Base-by-base conservation (phyloP, 2,329 filamentous ascomycete species). In the Cladobotryum protrusum region DNA sequence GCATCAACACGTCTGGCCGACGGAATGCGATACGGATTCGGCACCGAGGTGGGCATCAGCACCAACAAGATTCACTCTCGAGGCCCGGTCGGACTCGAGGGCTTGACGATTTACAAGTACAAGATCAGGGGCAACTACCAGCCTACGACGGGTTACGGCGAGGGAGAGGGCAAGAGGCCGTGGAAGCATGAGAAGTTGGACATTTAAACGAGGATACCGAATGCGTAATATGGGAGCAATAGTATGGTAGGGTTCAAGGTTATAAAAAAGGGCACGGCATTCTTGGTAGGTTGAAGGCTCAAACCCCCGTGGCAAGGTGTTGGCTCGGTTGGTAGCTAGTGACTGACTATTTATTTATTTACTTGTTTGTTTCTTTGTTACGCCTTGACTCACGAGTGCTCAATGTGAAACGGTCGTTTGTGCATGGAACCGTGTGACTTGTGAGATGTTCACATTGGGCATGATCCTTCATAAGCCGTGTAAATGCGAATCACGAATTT, bases 1-100 rank as follows among this genome's bases (percentile, higher is more conserved):
- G 88, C 90, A 7, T 95, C 89, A 19, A 96, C 89, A 8, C 82
- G 93, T 45, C 92, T 99, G 72, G 90, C 91, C 5, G 93, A 99
- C 67, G 93, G 93, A 7, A 96, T 95, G 87, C 80, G 93, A 39
- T 97, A 95, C 66, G 93, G 93, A 7, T 99, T 99, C 69, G 93
- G 93, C 43, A 97, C 93, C 0, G 93, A 99, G 71, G 93, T 99
- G 19, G 93, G 93, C 48, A 97, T 99, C 70, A 95, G 88, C 72
- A 99, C 93, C 45, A 99, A 96, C 75, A 99, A 97, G 75, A 96
- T 99, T 56, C 93, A 99, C 66, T 87, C 89, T 1, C 77, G 93
- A 45, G 93, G 93, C 0, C 93, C 93, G 0, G 93, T 99, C 5
- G 93, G 93, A 1, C 73, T 99, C 47, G 93, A 97, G 63, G 93